Percentiles rank a stretch among this genome's conserved stretches.
These are phyloP conservation scores for Plasmodium knowlesi DNA, from an alignment of 169 alveolate species.

Conservation along the genomic window DNA sequence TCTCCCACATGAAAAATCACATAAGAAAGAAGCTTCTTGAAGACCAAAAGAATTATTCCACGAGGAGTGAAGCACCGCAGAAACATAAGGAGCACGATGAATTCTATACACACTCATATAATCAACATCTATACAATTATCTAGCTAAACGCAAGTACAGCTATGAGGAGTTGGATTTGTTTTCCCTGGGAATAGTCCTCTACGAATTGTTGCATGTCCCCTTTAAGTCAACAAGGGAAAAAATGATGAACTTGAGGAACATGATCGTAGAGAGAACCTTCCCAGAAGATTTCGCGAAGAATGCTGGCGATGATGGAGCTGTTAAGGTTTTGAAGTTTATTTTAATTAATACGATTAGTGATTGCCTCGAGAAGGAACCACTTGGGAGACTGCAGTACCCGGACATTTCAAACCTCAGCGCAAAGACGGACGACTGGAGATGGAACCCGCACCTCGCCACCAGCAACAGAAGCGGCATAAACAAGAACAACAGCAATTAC, in stretches of 20 bases:
- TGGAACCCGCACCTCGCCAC: background rate
- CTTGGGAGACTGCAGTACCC: conserved; percentile 11
- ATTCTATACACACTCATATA: conserved; percentile 45
- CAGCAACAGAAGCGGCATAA: background rate
- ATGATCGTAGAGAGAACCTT: conserved; percentile 24
- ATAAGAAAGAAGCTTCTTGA: background rate
- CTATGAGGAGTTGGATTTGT: conserved; percentile 50
- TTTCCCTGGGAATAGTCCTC: conserved; percentile 42
- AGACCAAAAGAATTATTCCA: background rate
- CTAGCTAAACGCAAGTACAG: conserved; percentile 20
- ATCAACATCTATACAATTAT: conserved; percentile 32
- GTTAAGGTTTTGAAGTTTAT: conserved; percentile 43
- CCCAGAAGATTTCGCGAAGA: conserved; percentile 7
- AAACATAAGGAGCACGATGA: conserved; percentile 11
- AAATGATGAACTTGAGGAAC: conserved; percentile 22
- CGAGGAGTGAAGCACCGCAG: background rate
- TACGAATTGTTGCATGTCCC: conserved; percentile 63
- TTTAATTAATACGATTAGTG: conserved; percentile 29
- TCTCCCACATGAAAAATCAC: background rate
- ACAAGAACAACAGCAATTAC: background rate
- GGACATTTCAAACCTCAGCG: conserved; percentile 11
- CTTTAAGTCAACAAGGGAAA: conserved; percentile 31
- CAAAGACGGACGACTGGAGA: background rate
- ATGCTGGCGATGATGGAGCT: conserved; percentile 46
- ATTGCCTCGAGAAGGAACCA: background rate